A percentile compares a stretch with the other conserved stretches of the same genome.
phyloP scores from a whole-genome alignment of 345 rosid species.

The Euphorbia pulcherrima region DNA sequence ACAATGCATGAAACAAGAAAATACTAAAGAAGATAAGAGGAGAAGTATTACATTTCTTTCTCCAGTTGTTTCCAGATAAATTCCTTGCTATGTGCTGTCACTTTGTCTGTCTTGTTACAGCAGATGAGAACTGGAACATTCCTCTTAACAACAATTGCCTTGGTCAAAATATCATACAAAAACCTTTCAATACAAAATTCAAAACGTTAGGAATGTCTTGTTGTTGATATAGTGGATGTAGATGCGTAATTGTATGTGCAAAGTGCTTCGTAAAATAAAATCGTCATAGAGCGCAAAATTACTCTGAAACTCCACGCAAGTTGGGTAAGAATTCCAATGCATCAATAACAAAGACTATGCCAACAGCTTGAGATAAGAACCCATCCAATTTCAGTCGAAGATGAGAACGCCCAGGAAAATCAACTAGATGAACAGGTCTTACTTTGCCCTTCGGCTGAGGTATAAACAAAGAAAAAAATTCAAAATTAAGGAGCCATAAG shows the following conservation, averaged over 20 bases:
- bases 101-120: conserved; percentile 91
- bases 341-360: conserved; percentile 79
- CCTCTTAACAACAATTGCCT: conserved; percentile 64
- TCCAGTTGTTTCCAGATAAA: conserved; percentile 85
- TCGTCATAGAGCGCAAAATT: conserved; percentile 23
- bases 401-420: conserved; percentile 94
- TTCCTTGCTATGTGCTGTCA: conserved; percentile 89
- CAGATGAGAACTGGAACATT: conserved; percentile 73
- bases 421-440: conserved; percentile 79
- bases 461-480: neutral
- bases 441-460: conserved; percentile 57
- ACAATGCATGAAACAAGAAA: conserved; percentile 10
- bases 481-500: too few relatives aligned
- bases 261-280: neutral
- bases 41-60: conserved; percentile 70
- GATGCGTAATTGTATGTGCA: neutral
- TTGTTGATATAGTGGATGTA: neutral
- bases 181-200: conserved; percentile 46
- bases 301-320: conserved; percentile 76
- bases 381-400: conserved; percentile 79
- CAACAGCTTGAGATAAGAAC: conserved; percentile 77
- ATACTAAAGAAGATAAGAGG: neutral
- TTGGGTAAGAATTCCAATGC: conserved; percentile 85
- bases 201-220: conserved; percentile 6
- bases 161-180: conserved; percentile 82